Conservation (phyloP, 177 flowering plant species). For the Vitis hybrid region DNA sequence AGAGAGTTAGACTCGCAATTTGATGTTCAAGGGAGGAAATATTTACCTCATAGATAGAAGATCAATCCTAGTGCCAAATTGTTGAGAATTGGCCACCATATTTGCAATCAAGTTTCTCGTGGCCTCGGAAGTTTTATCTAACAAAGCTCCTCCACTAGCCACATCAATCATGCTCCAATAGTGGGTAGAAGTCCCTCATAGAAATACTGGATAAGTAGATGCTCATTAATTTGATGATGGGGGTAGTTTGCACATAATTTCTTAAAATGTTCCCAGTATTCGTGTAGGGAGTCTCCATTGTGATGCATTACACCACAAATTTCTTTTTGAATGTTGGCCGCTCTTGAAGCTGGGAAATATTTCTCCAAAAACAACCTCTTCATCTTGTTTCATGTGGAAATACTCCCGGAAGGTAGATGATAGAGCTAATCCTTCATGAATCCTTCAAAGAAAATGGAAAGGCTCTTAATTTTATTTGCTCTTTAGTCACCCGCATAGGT, state of each 20-base stretch:
- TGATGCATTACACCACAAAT: background rate
- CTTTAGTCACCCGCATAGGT: conserved; percentile 1
- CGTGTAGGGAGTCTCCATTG: too few relatives aligned
- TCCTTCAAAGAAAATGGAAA: conserved; percentile 7
- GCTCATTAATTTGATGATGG: too few relatives aligned
- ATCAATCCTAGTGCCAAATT: background rate
- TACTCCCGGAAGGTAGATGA: background rate
- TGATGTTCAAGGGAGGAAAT: conserved; percentile 6
- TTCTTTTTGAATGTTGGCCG: background rate
- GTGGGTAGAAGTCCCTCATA: background rate
- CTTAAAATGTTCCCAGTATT: too few relatives aligned
- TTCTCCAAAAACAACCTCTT: conserved; percentile 2
- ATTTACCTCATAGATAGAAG: conserved; percentile 1
- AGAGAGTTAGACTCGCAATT: conserved; percentile 2
- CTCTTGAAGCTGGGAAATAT: conserved; percentile 1
- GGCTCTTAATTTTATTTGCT: conserved; percentile 14
- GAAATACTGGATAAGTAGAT: too few relatives aligned
- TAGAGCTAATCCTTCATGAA: conserved; percentile 14
- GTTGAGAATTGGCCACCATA: conserved; percentile 14
- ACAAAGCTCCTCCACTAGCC: conserved; percentile 14
- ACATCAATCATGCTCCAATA: conserved; percentile 8
- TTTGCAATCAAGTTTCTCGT: conserved; percentile 6
- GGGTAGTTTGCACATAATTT: too few relatives aligned
- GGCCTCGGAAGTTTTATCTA: conserved; percentile 7
- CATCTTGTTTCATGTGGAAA: background rate